Evolutionary conservation across 2,329 filamentous ascomycete genomes (phyloP), one percentile per base, ranked within the genome.

Genomic region (Chalaropsis ovoidea): DNA sequence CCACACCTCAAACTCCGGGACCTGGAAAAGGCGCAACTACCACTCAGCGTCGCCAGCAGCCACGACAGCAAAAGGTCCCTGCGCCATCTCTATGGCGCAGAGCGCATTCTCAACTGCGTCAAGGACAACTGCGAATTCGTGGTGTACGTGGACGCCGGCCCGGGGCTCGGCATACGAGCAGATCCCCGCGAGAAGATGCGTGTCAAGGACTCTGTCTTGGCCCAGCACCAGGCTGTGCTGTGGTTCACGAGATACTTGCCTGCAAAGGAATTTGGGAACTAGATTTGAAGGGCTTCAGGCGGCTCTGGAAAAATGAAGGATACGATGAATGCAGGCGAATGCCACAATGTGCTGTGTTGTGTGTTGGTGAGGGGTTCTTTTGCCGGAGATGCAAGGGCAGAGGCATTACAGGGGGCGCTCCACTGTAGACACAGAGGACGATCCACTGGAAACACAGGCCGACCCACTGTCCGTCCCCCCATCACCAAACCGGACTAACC

Each of bases 1-100:
- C 79, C 79, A 0, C 72, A 64, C 10, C 81, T 84, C 65, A 73
- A 80, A 45, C 65, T 76, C 17, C 80, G 54, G 17, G 81, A 84
- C 65, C 72, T 80, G 47, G 74, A 79, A 64, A 72, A 72, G 17
- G 72, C 80, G 10, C 71, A 68, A 10, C 65, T 76, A n/a, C 81
- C 81, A 1, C 69, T 79, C 27, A 76, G 75, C 66, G 73, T 81
- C 39, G 76, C 77, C 3, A 69, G 80, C 10, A 79, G 77, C 15
- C 76, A 79, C 24, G 68, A 71, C 0, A 69, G 6, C 64, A 71
- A 54, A 70, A 73, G 62, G 24, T 62, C 62, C 6, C 31, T 39
- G 3, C 27, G 54, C 54, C n/a, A 31, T 10, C 27, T 58, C n/a
- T 58, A 58, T 27, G 58, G 69, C 39, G 69, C 72, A 62, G 70